phyloP scores from a whole-genome alignment of 2,329 filamentous ascomycete genomes.

The Claviceps sp. region DNA sequence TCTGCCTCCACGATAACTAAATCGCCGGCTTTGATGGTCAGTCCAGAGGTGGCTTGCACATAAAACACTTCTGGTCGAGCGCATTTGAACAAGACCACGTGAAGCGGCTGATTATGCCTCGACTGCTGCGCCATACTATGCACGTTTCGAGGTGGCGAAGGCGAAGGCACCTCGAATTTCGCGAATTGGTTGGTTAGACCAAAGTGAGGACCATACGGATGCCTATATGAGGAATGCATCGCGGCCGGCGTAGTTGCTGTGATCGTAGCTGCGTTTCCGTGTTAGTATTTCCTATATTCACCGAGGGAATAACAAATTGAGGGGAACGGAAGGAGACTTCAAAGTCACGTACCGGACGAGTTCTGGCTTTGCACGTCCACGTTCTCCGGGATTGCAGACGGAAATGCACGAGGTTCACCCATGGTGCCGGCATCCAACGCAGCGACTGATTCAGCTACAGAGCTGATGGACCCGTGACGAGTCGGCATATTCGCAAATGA shows the following conservation, averaged over 20 bases:
- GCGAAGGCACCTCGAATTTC: conserved; percentile 21
- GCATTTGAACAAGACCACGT: conserved; percentile 94
- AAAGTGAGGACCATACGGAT: conserved; percentile 34
- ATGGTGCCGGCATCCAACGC: conserved; percentile 32
- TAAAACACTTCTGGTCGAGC: conserved; percentile 93
- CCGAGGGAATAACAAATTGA: neutral
- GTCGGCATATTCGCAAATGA: conserved; percentile 62
- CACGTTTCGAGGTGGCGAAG: conserved; percentile 48
- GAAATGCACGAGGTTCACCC: conserved; percentile 30
- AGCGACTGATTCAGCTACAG: conserved; percentile 37
- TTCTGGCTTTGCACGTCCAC: conserved; percentile 23
- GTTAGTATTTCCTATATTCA: neutral
- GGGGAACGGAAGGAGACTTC: neutral
- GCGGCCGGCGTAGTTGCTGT: conserved; percentile 11
- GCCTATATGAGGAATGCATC: conserved; percentile 17
- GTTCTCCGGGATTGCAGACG: conserved; percentile 25
- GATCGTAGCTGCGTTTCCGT: conserved; percentile 11
- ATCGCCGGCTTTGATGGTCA: conserved; percentile 82
- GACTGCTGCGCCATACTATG: conserved; percentile 49
- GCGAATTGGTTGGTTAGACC: conserved; percentile 21
- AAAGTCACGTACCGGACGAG: conserved; percentile 23
- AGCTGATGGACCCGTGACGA: conserved; percentile 50
- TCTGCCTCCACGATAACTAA: conserved; percentile 96
- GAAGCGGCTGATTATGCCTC: conserved; percentile 57
- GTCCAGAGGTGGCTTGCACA: conserved; percentile 85